Conservation (phyloP, 352 stramenopile genomes). For the Globisporangium yorkense region DNA sequence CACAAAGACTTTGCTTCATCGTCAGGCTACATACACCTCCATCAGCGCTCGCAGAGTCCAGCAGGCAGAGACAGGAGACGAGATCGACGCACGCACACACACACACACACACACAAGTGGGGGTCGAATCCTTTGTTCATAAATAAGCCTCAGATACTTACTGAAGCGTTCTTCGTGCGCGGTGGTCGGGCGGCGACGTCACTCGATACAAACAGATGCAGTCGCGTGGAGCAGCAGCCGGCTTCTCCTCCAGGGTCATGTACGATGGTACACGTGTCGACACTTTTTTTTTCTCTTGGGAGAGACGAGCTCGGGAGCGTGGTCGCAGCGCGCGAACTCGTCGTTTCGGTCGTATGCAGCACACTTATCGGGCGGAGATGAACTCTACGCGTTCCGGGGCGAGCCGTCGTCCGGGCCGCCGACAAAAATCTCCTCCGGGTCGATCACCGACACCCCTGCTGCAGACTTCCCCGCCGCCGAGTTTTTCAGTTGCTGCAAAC, state of each 20-base stretch:
- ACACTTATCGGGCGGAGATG: background rate
- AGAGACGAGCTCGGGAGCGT: background rate
- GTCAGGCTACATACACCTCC: too few species aligned
- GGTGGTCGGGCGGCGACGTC: slow-evolving; percentile 4
- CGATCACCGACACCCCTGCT: slow-evolving; percentile 29
- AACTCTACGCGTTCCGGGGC: slow-evolving; percentile 25
- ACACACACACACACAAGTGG: slow-evolving; percentile 6
- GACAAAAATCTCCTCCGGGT: slow-evolving; percentile 58
- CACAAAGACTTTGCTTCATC: too few species aligned
- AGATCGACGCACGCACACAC: background rate
- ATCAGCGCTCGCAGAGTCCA: too few species aligned
- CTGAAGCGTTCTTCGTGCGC: slow-evolving; percentile 13
- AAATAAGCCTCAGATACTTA: slow-evolving; percentile 16
- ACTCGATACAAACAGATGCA: slow-evolving; percentile 19
- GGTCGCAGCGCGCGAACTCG: background rate
- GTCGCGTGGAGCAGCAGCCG: background rate
- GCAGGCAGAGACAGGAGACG: slow-evolving; percentile 31
- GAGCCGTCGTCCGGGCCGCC: slow-evolving; percentile 32
- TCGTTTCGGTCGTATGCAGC: background rate
- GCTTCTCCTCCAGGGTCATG: background rate
- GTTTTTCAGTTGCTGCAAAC: slow-evolving; percentile 53
- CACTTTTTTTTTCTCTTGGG: background rate
- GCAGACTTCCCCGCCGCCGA: slow-evolving; percentile 33
- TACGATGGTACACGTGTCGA: background rate
- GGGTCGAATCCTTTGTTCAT: background rate